phyloP scores from a whole-genome alignment of 1,139 yeast species.

The Suhomyces taliae region DNA sequence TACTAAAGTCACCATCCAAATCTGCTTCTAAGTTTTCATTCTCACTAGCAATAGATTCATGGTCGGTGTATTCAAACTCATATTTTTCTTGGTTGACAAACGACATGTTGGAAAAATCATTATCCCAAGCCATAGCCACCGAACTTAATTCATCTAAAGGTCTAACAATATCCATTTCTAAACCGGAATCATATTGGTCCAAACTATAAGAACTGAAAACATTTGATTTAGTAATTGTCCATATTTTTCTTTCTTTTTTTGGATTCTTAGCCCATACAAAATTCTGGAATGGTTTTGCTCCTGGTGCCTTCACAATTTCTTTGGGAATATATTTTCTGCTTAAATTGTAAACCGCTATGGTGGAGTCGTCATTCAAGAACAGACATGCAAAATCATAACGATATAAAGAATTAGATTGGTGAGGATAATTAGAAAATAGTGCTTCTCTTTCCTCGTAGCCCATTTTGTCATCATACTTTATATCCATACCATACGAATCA shows the following conservation, averaged over 20 bases:
- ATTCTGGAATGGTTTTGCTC: constrained; percentile 45
- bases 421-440: constrained; percentile 12
- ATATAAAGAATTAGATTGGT: constrained; percentile 23
- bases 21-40: constrained; percentile 8
- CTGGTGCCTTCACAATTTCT: constrained; percentile 58
- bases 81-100: constrained; percentile 53
- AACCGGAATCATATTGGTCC: constrained; percentile 21
- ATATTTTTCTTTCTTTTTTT: constrained; percentile 26
- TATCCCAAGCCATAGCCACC: constrained; percentile 58
- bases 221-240: constrained; percentile 50
- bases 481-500: constrained; percentile 2
- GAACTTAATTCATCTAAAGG: constrained; percentile 56
- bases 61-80: constrained; percentile 35
- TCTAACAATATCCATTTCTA: constrained; percentile 38
- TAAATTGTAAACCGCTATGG: constrained; percentile 71
- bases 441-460: constrained; percentile 31
- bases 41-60: constrained; percentile 11
- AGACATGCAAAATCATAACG: constrained; percentile 74
- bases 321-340: constrained; percentile 75
- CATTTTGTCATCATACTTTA: constrained; percentile 15
- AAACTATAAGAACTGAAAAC: constrained; percentile 56
- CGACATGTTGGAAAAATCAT: constrained; percentile 45
- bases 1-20: constrained; percentile 3
- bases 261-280: constrained; percentile 43
- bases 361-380: constrained; percentile 74